Evolutionary conservation across 305 asterid species (phyloP).

Genomic region (Rubia tinctorum): DNA sequence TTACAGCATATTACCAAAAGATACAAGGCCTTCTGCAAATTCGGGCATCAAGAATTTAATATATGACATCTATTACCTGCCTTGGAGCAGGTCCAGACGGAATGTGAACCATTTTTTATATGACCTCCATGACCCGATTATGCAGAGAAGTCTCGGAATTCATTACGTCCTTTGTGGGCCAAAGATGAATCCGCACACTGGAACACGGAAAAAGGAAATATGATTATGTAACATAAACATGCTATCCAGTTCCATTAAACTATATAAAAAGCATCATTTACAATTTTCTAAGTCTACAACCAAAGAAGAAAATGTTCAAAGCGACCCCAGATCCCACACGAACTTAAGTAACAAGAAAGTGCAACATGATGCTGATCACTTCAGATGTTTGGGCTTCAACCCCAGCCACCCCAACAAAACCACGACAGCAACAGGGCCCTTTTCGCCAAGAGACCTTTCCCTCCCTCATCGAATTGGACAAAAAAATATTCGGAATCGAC

Average conservation of each 20-base stretch:
- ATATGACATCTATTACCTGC: constrained; percentile 64
- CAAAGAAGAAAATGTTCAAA: neutral
- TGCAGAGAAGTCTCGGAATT: constrained; percentile 38
- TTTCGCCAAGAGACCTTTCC: too few species aligned
- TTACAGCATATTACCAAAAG: constrained; percentile 11
- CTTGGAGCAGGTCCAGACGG: constrained; percentile 99
- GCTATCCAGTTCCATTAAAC: neutral
- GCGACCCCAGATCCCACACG: neutral
- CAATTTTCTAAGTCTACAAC: neutral
- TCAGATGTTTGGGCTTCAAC: too few species aligned
- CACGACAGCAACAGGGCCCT: too few species aligned
- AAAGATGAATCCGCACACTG: constrained; percentile 91
- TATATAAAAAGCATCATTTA: neutral
- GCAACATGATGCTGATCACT: neutral
- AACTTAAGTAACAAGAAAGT: neutral
- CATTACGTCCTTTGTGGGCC: constrained; percentile 71
- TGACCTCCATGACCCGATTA: constrained; percentile 65
- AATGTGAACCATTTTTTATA: constrained; percentile 86
- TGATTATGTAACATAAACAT: neutral
- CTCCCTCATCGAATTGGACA: too few species aligned
- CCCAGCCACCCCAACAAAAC: too few species aligned
- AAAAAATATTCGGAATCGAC: too few species aligned
- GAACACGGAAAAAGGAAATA: constrained; percentile 58
- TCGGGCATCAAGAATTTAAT: constrained; percentile 15
- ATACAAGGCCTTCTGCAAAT: constrained; percentile 11